These are phyloP conservation scores for Malassezia equina DNA, from an alignment of 1,284 basidiomycete genomes.

Conservation along the genomic window DNA sequence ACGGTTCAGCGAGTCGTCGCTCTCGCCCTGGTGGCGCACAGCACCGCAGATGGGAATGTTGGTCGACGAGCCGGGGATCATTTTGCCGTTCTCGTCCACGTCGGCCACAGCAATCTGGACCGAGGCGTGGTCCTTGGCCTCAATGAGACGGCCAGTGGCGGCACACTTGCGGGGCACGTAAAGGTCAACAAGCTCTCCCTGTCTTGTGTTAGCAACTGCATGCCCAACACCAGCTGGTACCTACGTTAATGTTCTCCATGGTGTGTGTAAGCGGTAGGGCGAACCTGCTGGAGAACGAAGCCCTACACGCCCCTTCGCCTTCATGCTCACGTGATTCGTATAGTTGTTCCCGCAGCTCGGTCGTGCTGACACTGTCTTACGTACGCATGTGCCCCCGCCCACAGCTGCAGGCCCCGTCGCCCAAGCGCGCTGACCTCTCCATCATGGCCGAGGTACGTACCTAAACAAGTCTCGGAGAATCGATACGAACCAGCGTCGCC, in stretches of 20 bases:
- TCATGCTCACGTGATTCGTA: slow-evolving; percentile 14
- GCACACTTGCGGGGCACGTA: slow-evolving; percentile 97
- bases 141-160: slow-evolving; percentile 76
- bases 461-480: background rate
- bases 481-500: background rate
- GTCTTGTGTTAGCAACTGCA: slow-evolving; percentile 10
- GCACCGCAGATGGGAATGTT: slow-evolving; percentile 89
- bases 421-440: background rate
- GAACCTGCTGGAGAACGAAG: background rate
- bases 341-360: slow-evolving; percentile 4
- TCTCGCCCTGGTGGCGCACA: slow-evolving; percentile 89
- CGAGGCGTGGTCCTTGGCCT: slow-evolving; percentile 96
- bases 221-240: background rate
- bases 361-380: background rate
- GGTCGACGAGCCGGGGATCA: slow-evolving; percentile 67
- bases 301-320: background rate
- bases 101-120: slow-evolving; percentile 92
- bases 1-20: slow-evolving; percentile 93
- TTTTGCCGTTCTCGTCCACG: slow-evolving; percentile 84
- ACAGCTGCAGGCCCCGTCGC: background rate
- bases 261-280: slow-evolving; percentile 7
- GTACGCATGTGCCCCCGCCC: background rate
- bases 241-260: slow-evolving; percentile 18
- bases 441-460: slow-evolving; percentile 6
- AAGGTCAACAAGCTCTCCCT: slow-evolving; percentile 98